Evolutionary conservation across 2,329 filamentous ascomycete species (phyloP).

Genomic region (Cryphonectria carpinicola): DNA sequence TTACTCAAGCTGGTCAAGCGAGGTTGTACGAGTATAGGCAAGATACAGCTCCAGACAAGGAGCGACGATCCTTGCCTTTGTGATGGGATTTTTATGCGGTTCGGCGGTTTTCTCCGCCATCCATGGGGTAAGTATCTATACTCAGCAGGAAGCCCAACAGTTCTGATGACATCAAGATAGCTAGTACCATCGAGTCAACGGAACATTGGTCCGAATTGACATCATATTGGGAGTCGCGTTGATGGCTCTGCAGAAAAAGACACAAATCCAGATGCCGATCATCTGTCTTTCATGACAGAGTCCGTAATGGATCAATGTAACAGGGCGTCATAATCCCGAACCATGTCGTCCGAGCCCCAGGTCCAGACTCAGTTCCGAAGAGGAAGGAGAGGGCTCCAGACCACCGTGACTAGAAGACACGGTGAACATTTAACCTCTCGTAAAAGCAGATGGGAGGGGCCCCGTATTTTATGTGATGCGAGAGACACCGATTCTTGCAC

Average conservation of each 20-base stretch:
- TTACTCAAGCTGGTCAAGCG: background rate
- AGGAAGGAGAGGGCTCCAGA: conserved; percentile 19
- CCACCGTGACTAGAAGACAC: background rate
- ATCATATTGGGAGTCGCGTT: background rate
- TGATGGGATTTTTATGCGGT: background rate
- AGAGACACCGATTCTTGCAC: conserved; percentile 16
- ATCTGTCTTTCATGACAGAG: background rate
- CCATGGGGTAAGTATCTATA: background rate
- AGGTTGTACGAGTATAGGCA: background rate
- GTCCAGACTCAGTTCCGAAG: conserved; percentile 5
- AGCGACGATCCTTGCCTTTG: conserved; percentile 2
- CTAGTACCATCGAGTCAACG: background rate
- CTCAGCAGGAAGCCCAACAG: background rate
- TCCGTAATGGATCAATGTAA: conserved; percentile 4
- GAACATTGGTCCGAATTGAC: background rate
- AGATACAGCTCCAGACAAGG: background rate
- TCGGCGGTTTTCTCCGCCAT: conserved; percentile 2
- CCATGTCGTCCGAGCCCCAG: conserved; percentile 8
- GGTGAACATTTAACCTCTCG: conserved; percentile 16
- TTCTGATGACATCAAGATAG: conserved; percentile 5
- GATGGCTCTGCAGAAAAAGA: background rate
- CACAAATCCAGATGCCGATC: conserved; percentile 4
- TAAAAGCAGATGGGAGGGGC: conserved; percentile 9
- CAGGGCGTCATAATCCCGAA: conserved; percentile 14
- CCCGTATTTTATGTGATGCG: background rate